Evolutionary conservation across 306 rosid species (phyloP).

Genomic region (Lathyrus aphaca): DNA sequence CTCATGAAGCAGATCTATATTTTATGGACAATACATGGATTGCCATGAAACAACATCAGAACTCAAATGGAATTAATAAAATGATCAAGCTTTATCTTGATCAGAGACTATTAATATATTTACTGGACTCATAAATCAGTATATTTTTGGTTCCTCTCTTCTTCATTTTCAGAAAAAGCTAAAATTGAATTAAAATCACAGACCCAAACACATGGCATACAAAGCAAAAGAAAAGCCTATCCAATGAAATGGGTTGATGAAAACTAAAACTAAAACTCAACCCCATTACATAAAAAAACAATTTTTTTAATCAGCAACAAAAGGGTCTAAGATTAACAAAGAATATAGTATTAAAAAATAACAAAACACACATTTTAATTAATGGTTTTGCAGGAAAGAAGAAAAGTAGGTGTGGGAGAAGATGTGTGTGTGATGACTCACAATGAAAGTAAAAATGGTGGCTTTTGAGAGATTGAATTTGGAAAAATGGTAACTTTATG

Average conservation of each 20-base stretch:
- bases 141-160: too few species aligned
- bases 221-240: slow-evolving; percentile 47
- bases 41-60: not conserved
- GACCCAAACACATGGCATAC: too few species aligned
- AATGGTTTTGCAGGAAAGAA: slow-evolving; percentile 4
- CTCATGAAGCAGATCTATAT: not conserved
- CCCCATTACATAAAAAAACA: slow-evolving; percentile 33
- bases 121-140: too few species aligned
- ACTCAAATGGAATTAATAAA: not conserved
- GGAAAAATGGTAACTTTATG: not conserved
- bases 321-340: slow-evolving; percentile 9
- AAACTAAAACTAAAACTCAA: slow-evolving; percentile 32
- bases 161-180: too few species aligned
- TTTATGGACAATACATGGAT: not conserved
- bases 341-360: slow-evolving; percentile 14
- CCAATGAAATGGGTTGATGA: slow-evolving; percentile 40
- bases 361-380: slow-evolving; percentile 30
- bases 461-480: too few species aligned
- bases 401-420: slow-evolving; percentile 12
- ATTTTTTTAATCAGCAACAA: not conserved
- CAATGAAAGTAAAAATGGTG: slow-evolving; percentile 36
- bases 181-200: too few species aligned
- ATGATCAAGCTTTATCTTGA: not conserved
- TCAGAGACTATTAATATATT: too few species aligned
- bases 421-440: slow-evolving; percentile 20